Conservation (phyloP, 2,329 filamentous ascomycete species). For the Colletotrichum eremochloae region DNA sequence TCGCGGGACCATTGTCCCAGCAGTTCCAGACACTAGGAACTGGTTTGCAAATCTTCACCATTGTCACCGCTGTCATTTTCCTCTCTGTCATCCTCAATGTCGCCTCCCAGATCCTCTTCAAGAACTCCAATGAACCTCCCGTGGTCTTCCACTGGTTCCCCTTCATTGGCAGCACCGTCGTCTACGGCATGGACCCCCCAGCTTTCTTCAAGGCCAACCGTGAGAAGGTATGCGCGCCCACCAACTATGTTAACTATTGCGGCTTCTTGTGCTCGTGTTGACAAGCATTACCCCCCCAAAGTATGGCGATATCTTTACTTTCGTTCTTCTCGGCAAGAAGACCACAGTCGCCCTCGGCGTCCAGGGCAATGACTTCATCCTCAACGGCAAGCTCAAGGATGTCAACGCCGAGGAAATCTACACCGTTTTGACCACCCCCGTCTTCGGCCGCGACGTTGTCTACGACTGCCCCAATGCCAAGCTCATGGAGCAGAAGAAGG, state of each 20-base stretch:
- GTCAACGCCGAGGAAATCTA: slow-evolving; percentile 94
- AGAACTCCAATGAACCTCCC: slow-evolving; percentile 84
- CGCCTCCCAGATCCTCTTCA: slow-evolving; percentile 81
- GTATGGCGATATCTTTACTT: slow-evolving; percentile 93
- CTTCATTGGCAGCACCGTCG: slow-evolving; percentile 89
- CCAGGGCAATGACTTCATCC: slow-evolving; percentile 89
- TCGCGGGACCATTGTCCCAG: slow-evolving; percentile 64
- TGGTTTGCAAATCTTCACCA: slow-evolving; percentile 62
- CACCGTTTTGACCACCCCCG: slow-evolving; percentile 77
- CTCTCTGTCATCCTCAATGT: slow-evolving; percentile 82
- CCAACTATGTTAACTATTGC: slow-evolving; percentile 4
- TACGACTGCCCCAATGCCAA: slow-evolving; percentile 93
- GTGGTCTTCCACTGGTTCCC: slow-evolving; percentile 87
- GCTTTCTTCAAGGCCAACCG: slow-evolving; percentile 84
- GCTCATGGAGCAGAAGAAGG: slow-evolving; percentile 97
- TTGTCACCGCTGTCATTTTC: slow-evolving; percentile 59
- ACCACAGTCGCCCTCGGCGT: slow-evolving; percentile 88
- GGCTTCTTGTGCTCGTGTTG: slow-evolving; percentile 7
- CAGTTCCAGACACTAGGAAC: slow-evolving; percentile 63
- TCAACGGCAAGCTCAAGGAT: slow-evolving; percentile 91
- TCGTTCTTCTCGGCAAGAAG: slow-evolving; percentile 88
- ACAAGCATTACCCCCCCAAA: slow-evolving; percentile 50
- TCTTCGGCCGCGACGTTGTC: slow-evolving; percentile 87
- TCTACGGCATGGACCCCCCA: slow-evolving; percentile 95
- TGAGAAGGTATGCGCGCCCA: slow-evolving; percentile 72